These are phyloP conservation scores for Russula abietina DNA, from an alignment of 768 basidiomycete genomes.

Conservation along the genomic window DNA sequence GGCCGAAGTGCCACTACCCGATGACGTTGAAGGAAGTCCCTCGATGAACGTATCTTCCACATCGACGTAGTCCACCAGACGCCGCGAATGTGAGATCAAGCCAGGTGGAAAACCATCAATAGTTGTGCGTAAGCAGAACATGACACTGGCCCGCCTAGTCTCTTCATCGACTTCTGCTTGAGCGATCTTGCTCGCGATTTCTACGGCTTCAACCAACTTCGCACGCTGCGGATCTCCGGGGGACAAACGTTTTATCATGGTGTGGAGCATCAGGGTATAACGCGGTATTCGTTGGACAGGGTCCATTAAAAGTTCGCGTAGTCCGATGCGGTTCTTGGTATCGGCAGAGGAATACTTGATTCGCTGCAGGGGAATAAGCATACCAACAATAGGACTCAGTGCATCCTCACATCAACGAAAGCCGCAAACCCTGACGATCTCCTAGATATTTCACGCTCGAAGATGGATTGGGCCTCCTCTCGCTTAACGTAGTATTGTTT, in stretches of 20 bases:
- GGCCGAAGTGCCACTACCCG: slow-evolving; percentile 35
- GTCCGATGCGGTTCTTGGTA: slow-evolving; percentile 71
- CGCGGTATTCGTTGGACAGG: slow-evolving; percentile 94
- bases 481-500: slow-evolving; percentile 87
- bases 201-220: slow-evolving; percentile 77
- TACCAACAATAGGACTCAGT: neutral
- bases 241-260: slow-evolving; percentile 87
- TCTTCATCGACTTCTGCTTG: slow-evolving; percentile 87
- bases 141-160: slow-evolving; percentile 81
- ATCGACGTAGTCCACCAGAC: slow-evolving; percentile 89
- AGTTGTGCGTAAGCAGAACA: slow-evolving; percentile 77
- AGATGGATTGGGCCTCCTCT: slow-evolving; percentile 86
- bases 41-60: slow-evolving; percentile 74
- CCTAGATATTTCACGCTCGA: slow-evolving; percentile 76
- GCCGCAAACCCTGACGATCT: slow-evolving; percentile 74
- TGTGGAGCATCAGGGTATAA: slow-evolving; percentile 88
- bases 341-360: slow-evolving; percentile 82
- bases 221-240: slow-evolving; percentile 69
- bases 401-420: slow-evolving; percentile 73
- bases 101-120: slow-evolving; percentile 89
- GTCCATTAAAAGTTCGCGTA: slow-evolving; percentile 91
- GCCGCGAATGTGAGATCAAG: slow-evolving; percentile 82
- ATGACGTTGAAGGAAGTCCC: slow-evolving; percentile 41
- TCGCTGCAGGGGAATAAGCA: slow-evolving; percentile 41
- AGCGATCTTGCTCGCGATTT: slow-evolving; percentile 86